Evolutionary conservation across 2,329 filamentous ascomycete genomes (phyloP).

Genomic region (Monilinia laxa): DNA sequence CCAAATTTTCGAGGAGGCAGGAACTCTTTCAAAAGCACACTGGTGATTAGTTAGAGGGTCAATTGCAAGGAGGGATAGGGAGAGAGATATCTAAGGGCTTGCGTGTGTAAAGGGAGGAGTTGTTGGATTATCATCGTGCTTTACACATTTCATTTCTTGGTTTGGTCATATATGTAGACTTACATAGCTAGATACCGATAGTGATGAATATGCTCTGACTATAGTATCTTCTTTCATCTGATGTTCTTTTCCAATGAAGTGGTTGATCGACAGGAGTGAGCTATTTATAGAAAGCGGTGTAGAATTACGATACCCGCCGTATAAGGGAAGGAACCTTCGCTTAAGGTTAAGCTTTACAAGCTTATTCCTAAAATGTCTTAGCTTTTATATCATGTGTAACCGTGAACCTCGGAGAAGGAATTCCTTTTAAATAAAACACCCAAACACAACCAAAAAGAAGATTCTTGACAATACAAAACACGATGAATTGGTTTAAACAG

Average conservation of each 20-base stretch:
- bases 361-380: conserved; percentile 1
- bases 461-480: conserved; percentile 19
- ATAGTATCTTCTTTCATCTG: neutral
- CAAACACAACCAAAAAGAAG: conserved; percentile 13
- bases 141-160: neutral
- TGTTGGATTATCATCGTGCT: neutral
- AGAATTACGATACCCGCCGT: neutral
- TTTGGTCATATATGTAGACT: neutral
- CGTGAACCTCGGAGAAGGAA: conserved; percentile 17
- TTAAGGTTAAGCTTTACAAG: neutral
- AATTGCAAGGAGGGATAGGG: neutral
- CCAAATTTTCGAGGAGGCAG: too few species aligned
- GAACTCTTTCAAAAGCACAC: neutral
- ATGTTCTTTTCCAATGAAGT: neutral
- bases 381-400: conserved; percentile 12
- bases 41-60: neutral
- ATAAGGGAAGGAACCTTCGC: neutral
- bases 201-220: neutral
- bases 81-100: neutral
- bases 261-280: neutral
- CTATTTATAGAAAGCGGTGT: conserved; percentile 5
- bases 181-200: neutral
- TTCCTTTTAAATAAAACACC: conserved; percentile 10
- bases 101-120: too few species aligned
- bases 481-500: conserved; percentile 25